Conservation (phyloP, 2,329 filamentous ascomycete genomes). For the Fusarium secorum region DNA sequence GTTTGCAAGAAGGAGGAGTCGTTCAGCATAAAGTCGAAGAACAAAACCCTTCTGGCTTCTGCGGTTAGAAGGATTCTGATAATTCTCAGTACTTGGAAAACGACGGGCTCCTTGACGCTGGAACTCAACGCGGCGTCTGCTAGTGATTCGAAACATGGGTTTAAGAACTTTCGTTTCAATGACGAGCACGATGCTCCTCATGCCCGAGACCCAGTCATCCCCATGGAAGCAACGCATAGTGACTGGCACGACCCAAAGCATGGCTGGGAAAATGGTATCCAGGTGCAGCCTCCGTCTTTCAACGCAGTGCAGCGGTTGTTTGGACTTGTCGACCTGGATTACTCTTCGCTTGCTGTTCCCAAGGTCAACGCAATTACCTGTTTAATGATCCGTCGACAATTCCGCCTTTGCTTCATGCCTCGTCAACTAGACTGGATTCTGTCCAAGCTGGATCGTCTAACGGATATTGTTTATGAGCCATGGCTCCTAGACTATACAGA, state of each 20-base stretch:
- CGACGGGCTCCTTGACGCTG: neutral
- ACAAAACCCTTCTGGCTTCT: too few relatives aligned
- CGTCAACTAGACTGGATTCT: too few relatives aligned
- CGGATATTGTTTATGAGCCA: neutral
- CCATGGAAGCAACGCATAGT: neutral
- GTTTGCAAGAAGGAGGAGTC: too few relatives aligned
- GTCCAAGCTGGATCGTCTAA: neutral
- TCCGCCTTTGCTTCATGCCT: too few relatives aligned
- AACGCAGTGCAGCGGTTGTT: neutral
- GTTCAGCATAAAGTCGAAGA: too few relatives aligned
- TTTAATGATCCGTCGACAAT: conserved; percentile 7
- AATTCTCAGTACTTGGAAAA: neutral
- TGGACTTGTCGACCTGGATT: neutral
- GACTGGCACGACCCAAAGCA: neutral
- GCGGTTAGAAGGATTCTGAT: too few relatives aligned
- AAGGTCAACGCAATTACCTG: neutral
- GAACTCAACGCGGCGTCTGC: neutral
- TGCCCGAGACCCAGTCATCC: neutral
- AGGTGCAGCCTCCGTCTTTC: neutral
- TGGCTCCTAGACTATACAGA: neutral
- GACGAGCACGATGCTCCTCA: neutral
- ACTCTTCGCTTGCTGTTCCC: too few relatives aligned
- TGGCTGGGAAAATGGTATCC: neutral
- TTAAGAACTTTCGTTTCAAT: neutral
- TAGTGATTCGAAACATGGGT: conserved; percentile 1